Evolutionary conservation across 1,284 basidiomycete genomes (phyloP), one percentile per base, ranked within the genome.

Genomic region (Rhodofomes roseus): DNA sequence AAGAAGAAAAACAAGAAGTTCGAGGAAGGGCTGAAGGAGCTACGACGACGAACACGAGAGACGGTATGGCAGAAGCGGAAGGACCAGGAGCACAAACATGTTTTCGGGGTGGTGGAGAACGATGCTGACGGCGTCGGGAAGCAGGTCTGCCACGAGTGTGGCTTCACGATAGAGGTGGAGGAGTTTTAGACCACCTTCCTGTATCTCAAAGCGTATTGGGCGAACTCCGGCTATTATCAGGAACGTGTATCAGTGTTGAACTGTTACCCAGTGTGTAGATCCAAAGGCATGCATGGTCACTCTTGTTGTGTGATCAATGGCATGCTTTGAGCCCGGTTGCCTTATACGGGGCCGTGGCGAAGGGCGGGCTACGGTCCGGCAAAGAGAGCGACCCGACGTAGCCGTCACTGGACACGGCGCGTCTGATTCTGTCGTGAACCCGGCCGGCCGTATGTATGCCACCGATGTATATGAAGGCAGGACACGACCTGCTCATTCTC

Each of bases 1-100:
- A 89, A 89, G 66, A 93, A 95, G 76, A 92, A 95, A 76, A 91
- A 92, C 65, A 93, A 90, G 71, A 98, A 98, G 71, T 97, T 97
- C 67, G 93, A 96, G 70, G 85, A 93, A 65, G 85, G 92, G 31
- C 73, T 97, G 61, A 82, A 79, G 69, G 92, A 96, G 68, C 77
- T 98, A 22, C 82, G 96, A 34, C 87, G 85, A 68, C 82, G 90
- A 62, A 97, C 95, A 2, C 84, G 91, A 66, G 95, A 95, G 73
- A 92, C 93, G 40, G 83, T 94, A 9, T 97, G 92, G 88, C 95
- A 96, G 73, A 81, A 85, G 63, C 81, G 92, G 55, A 87, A 89
- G 70, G 95, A 97, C 65, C 87, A 86, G 58, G 90, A 94, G 71
- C 95, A 98, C 73, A 85, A 83, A 58, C 95, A 98, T 75, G 80